These are phyloP conservation scores for Pistacia vera DNA, from an alignment of 345 rosid genomes.

Conservation along the genomic window DNA sequence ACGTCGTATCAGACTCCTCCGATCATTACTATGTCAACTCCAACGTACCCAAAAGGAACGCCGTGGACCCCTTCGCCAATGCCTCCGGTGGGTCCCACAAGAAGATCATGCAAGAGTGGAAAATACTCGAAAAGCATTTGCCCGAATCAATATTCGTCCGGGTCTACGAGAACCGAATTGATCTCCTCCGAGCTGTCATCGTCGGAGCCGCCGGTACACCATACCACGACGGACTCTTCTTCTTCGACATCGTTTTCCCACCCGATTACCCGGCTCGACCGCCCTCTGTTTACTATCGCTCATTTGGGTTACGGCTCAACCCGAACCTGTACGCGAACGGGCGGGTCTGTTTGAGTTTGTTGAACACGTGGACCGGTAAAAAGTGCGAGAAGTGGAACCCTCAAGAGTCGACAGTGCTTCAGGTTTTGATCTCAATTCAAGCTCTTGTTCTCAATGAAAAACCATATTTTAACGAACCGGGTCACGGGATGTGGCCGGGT, in stretches of 20 bases:
- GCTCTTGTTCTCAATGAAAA: constrained; percentile 58
- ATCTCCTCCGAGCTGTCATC: constrained; percentile 52
- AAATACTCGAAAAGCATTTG: constrained; percentile 44
- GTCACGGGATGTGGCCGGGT: constrained; percentile 20
- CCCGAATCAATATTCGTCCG: constrained; percentile 60
- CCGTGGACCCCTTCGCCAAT: constrained; percentile 19
- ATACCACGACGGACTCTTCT: constrained; percentile 66
- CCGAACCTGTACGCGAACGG: constrained; percentile 58
- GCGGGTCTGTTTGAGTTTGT: constrained; percentile 52
- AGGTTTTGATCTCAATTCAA: constrained; percentile 59
- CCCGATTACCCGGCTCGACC: constrained; percentile 50
- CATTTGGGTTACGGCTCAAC: constrained; percentile 56
- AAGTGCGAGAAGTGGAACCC: constrained; percentile 58
- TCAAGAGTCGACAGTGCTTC: constrained; percentile 44
- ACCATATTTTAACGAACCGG: constrained; percentile 61
- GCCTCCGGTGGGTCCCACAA: constrained; percentile 28
- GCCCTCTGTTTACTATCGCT: constrained; percentile 45
- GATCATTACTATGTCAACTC: constrained; percentile 33
- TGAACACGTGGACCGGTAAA: constrained; percentile 56
- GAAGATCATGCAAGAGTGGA: constrained; percentile 60
- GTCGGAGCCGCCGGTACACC: constrained; percentile 59
- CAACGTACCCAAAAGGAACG: neutral
- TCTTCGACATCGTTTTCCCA: constrained; percentile 65
- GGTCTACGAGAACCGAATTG: constrained; percentile 54
- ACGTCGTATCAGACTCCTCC: constrained; percentile 39